These are phyloP conservation scores for Carallia pectinifolia DNA, from an alignment of 345 rosid genomes.

Conservation along the genomic window DNA sequence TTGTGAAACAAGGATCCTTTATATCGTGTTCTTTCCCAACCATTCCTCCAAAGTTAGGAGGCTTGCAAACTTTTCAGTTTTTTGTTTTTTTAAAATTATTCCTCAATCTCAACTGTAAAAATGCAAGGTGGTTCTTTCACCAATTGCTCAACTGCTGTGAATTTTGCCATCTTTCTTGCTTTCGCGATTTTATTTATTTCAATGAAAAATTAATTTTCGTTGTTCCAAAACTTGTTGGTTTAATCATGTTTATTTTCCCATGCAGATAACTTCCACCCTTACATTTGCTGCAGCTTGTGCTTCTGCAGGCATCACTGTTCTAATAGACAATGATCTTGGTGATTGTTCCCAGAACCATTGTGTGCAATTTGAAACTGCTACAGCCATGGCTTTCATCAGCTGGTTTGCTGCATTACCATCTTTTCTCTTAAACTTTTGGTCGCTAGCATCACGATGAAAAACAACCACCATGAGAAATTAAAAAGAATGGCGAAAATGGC, in stretches of 20 bases:
- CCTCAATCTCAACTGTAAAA: too few relatives aligned
- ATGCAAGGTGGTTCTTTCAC: too few relatives aligned
- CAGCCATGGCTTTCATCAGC: conserved; percentile 72
- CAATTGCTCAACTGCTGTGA: too few relatives aligned
- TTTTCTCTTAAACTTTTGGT: conserved; percentile 71
- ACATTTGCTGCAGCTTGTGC: conserved; percentile 79
- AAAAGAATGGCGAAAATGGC: neutral
- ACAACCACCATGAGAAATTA: neutral
- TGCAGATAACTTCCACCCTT: conserved; percentile 71
- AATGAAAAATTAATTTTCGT: neutral
- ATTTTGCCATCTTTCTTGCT: neutral
- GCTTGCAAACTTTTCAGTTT: too few relatives aligned
- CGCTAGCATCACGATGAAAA: conserved; percentile 54
- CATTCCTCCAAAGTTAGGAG: too few relatives aligned
- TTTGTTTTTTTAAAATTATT: too few relatives aligned
- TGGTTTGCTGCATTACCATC: conserved; percentile 64
- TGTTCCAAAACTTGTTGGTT: too few relatives aligned
- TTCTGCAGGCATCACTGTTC: conserved; percentile 76
- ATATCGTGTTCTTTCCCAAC: too few relatives aligned
- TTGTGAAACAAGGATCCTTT: too few relatives aligned
- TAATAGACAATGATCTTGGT: conserved; percentile 64
- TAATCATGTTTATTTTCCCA: neutral
- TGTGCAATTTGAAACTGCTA: conserved; percentile 62
- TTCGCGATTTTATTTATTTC: neutral
- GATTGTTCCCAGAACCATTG: conserved; percentile 57